A percentile compares a stretch with the other conserved stretches of the same genome.
Evolutionary conservation across 768 basidiomycete species (phyloP).

Genomic region (Kondoa subrosea): DNA sequence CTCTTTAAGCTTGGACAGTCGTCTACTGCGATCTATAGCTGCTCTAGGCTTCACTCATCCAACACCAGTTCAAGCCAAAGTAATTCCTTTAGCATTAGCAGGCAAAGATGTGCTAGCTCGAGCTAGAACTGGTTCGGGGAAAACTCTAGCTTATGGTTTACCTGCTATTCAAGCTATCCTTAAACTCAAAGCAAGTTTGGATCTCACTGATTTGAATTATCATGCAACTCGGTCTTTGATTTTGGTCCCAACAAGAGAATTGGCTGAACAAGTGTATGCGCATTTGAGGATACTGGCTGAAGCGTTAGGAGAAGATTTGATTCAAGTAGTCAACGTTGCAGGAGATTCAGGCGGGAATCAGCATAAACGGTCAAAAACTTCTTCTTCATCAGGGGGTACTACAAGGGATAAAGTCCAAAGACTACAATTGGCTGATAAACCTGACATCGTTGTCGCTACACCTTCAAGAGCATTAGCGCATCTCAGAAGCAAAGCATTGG

Average conservation of each 20-base stretch:
- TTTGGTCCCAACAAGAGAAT: conserved; percentile 75
- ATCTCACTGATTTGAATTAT: conserved; percentile 11
- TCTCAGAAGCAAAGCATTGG: conserved; percentile 55
- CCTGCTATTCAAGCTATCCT: conserved; percentile 80
- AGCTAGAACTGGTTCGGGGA: conserved; percentile 92
- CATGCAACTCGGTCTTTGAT: conserved; percentile 36
- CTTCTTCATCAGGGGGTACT: background rate
- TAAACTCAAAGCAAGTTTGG: background rate
- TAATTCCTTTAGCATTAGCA: conserved; percentile 80
- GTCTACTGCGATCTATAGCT: conserved; percentile 73
- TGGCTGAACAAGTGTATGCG: conserved; percentile 70
- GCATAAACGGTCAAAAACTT: conserved; percentile 21
- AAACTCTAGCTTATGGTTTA: conserved; percentile 89
- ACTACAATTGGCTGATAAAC: conserved; percentile 47
- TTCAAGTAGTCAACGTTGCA: conserved; percentile 58
- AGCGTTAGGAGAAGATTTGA: conserved; percentile 51
- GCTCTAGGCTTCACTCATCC: conserved; percentile 78
- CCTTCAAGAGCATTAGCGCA: conserved; percentile 53
- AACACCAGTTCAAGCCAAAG: conserved; percentile 76
- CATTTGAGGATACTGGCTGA: conserved; percentile 47
- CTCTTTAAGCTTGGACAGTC: conserved; percentile 64
- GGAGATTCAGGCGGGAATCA: conserved; percentile 48
- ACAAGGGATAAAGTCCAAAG: conserved; percentile 30
- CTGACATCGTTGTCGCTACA: conserved; percentile 64
- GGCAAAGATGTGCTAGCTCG: conserved; percentile 76